phyloP scores from a whole-genome alignment of 371 early-diverging fungal genomes.

The Mortierella sp. region DNA sequence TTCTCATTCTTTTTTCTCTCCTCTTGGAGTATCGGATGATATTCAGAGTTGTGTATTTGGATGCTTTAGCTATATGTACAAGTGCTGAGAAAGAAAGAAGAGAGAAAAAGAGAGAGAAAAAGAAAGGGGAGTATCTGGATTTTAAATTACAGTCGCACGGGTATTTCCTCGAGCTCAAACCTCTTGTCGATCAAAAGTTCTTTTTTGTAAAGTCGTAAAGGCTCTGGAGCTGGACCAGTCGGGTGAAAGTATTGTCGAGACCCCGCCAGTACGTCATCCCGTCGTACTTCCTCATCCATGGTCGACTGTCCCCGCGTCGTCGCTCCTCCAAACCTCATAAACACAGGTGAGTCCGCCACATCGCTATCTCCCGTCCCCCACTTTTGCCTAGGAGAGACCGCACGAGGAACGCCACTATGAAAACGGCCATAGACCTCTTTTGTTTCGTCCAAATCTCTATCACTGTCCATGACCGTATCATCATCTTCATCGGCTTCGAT shows the following conservation, averaged over 20 bases:
- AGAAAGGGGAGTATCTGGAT: not conserved
- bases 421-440: not conserved
- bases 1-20: not conserved
- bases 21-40: not conserved
- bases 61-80: no score
- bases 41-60: not conserved
- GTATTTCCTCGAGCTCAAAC: slow-evolving; percentile 38
- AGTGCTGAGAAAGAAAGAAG: no score
- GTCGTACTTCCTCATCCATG: not conserved
- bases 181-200: slow-evolving; percentile 31
- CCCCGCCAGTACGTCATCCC: not conserved
- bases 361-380: slow-evolving; percentile 1
- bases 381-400: not conserved
- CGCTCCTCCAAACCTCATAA: slow-evolving; percentile 32
- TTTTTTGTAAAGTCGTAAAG: slow-evolving; percentile 23
- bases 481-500: not conserved
- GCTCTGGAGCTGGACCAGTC: not conserved
- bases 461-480: slow-evolving; percentile 2
- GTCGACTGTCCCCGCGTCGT: not conserved
- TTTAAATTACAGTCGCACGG: slow-evolving; percentile 19
- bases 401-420: no score
- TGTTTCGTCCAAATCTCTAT: not conserved
- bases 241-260: not conserved
- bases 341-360: slow-evolving; percentile 9
- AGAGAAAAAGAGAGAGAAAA: no score